Conservation (phyloP, 106 monocot genomes). For the Allium cepa region DNA sequence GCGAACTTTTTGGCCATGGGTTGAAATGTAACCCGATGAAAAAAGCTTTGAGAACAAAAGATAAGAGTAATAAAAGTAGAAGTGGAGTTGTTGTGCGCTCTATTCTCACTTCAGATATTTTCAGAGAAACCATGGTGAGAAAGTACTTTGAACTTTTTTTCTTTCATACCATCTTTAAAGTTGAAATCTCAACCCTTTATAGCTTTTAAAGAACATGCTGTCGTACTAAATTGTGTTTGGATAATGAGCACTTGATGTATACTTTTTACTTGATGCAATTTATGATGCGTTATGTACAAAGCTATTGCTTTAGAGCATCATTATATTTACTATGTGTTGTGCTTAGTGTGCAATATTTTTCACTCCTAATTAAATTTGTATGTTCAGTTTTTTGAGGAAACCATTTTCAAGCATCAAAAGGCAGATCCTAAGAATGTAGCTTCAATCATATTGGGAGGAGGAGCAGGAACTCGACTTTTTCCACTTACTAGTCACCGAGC, state of each 20-base stretch:
- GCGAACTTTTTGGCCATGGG: background rate
- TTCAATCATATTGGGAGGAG: slow-evolving; percentile 75
- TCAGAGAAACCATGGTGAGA: slow-evolving; percentile 3
- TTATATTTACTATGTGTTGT: background rate
- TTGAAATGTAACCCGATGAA: background rate
- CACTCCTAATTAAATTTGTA: background rate
- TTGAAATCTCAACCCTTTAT: too few relatives aligned
- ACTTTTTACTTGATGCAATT: background rate
- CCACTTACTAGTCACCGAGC: slow-evolving; percentile 73
- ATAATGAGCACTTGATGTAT: background rate
- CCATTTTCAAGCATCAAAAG: slow-evolving; percentile 8
- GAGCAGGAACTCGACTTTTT: slow-evolving; percentile 76
- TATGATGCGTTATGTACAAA: background rate
- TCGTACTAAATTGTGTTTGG: background rate
- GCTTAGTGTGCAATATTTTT: background rate
- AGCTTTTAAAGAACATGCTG: too few relatives aligned
- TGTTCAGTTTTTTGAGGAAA: slow-evolving; percentile 17
- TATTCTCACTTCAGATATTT: slow-evolving; percentile 8
- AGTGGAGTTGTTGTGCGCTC: slow-evolving; percentile 6
- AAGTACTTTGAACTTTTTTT: slow-evolving; percentile 1
- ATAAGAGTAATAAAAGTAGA: background rate
- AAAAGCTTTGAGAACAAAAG: background rate
- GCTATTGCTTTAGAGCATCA: background rate
- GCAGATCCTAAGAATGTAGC: slow-evolving; percentile 63
- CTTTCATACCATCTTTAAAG: background rate